phyloP scores from a whole-genome alignment of 2,329 filamentous ascomycete species.

The Trichoderma harzianum region DNA sequence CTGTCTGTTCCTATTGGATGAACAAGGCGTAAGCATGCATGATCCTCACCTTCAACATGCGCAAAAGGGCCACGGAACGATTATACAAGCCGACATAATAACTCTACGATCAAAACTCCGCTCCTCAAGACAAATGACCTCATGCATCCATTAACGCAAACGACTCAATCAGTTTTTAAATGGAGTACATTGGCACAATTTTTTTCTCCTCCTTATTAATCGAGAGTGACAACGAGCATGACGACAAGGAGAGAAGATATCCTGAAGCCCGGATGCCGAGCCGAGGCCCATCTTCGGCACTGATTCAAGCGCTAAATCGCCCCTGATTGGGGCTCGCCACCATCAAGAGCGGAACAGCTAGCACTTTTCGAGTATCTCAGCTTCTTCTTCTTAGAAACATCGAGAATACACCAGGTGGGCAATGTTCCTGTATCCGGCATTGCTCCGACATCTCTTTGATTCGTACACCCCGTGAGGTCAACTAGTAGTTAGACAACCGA shows the following conservation, averaged over 20 bases:
- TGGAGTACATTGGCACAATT: background rate
- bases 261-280: background rate
- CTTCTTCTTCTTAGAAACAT: background rate
- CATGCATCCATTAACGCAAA: background rate
- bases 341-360: background rate
- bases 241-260: background rate
- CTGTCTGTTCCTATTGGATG: background rate
- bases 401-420: background rate
- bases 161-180: background rate
- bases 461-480: background rate
- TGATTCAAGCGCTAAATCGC: background rate
- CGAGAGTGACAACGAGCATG: background rate
- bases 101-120: background rate
- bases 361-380: background rate
- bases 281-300: slow-evolving; percentile 9
- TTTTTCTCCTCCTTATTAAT: background rate
- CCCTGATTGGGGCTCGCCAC: background rate
- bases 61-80: background rate
- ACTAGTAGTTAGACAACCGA: too few species aligned
- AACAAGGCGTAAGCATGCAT: background rate
- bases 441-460: background rate
- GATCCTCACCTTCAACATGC: background rate
- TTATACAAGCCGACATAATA: background rate
- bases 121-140: background rate
- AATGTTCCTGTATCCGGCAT: background rate